phyloP scores from a whole-genome alignment of 78 protist genomes.

The Dictyostelium firmibasis region DNA sequence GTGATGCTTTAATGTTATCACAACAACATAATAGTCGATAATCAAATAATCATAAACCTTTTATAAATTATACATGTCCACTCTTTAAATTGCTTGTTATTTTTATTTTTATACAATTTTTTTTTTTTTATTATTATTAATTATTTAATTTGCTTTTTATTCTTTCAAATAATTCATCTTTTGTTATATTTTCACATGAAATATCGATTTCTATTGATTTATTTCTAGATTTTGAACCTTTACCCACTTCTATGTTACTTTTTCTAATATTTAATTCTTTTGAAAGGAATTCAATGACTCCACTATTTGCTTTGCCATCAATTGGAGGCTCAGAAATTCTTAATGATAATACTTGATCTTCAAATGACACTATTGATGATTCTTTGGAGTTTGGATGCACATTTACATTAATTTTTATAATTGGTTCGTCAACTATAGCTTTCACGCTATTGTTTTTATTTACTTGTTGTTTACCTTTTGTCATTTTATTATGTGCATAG shows the following conservation, averaged over 20 bases:
- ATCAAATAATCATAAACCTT: neutral
- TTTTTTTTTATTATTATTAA: neutral
- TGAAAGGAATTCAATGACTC: conserved; percentile 34
- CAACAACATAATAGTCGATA: neutral
- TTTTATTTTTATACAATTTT: too few relatives aligned
- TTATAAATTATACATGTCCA: too few relatives aligned
- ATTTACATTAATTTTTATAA: conserved; percentile 21
- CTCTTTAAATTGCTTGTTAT: too few relatives aligned
- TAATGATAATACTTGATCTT: neutral
- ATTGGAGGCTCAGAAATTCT: conserved; percentile 43
- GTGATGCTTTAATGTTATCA: neutral
- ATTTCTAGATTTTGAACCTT: conserved; percentile 55
- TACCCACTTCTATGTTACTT: conserved; percentile 14
- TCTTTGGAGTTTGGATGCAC: conserved; percentile 59
- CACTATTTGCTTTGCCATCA: conserved; percentile 67
- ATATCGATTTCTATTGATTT: conserved; percentile 27
- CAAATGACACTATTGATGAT: conserved; percentile 18
- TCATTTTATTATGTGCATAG: neutral
- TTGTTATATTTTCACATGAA: neutral
- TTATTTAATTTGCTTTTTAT: conserved; percentile 3
- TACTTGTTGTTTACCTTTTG: neutral
- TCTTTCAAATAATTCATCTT: neutral
- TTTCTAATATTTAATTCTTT: conserved; percentile 25
- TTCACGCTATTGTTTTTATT: neutral
- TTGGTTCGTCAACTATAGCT: neutral